Evolutionary conservation across 345 rosid genomes (phyloP).

Genomic region (Moricandia arvensis): DNA sequence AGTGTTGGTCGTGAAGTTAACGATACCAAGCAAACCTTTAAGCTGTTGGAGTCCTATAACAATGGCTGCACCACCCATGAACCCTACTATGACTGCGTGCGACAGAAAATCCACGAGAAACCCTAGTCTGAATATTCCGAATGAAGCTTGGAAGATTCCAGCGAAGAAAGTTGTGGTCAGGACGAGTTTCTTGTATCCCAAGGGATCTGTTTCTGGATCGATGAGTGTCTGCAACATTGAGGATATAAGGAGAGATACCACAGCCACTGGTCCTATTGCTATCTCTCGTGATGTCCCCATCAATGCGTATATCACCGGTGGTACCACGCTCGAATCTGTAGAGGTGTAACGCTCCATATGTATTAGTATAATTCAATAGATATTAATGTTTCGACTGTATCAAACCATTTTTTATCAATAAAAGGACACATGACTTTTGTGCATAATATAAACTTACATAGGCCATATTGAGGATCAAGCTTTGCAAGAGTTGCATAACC

Average conservation of each 20-base stretch:
- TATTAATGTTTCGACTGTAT: background rate
- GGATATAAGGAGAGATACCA: slow-evolving; percentile 75
- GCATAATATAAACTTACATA: slow-evolving; percentile 55
- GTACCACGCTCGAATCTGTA: slow-evolving; percentile 81
- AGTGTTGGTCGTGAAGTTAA: slow-evolving; percentile 72
- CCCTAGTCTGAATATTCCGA: slow-evolving; percentile 83
- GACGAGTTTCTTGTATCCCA: slow-evolving; percentile 61
- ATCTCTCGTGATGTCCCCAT: slow-evolving; percentile 94
- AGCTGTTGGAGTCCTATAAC: slow-evolving; percentile 91
- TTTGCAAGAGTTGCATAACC: slow-evolving; percentile 91
- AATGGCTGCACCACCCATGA: slow-evolving; percentile 88
- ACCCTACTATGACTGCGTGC: slow-evolving; percentile 85
- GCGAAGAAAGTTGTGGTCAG: slow-evolving; percentile 79
- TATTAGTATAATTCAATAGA: background rate
- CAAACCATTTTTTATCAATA: background rate
- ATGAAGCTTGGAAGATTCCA: slow-evolving; percentile 73
- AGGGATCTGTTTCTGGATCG: slow-evolving; percentile 64
- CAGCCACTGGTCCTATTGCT: slow-evolving; percentile 93
- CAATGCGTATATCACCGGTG: slow-evolving; percentile 78
- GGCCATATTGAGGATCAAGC: slow-evolving; percentile 92
- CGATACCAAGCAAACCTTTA: slow-evolving; percentile 72
- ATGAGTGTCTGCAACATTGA: slow-evolving; percentile 63
- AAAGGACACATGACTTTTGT: background rate
- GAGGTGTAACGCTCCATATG: background rate
- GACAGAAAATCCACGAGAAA: slow-evolving; percentile 87